Evolutionary conservation across 805 yeast genomes (phyloP).

Genomic region (Zygoascus flipseniorum): DNA sequence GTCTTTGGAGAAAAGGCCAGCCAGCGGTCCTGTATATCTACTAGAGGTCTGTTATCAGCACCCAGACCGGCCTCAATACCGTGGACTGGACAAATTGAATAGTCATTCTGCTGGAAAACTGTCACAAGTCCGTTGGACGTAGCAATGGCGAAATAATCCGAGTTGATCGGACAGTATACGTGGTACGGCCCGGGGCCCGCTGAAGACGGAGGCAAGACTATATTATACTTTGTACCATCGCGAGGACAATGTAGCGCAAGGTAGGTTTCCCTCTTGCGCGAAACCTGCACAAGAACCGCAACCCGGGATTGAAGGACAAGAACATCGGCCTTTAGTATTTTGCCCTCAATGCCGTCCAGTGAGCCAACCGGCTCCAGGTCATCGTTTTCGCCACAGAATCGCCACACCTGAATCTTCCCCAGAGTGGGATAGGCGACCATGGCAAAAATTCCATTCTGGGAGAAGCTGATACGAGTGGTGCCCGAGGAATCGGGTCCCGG

Average conservation of each 20-base stretch:
- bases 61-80: constrained; percentile 14
- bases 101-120: constrained; percentile 9
- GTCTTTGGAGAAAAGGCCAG: constrained; percentile 39
- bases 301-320: not conserved
- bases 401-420: constrained; percentile 13
- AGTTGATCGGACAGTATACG: constrained; percentile 4
- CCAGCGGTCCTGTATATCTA: constrained; percentile 44
- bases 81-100: constrained; percentile 9
- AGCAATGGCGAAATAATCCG: constrained; percentile 14
- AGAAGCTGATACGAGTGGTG: constrained; percentile 4
- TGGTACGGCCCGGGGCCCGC: constrained; percentile 11
- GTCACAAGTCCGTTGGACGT: constrained; percentile 17
- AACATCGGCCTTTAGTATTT: constrained; percentile 6
- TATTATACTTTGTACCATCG: constrained; percentile 5
- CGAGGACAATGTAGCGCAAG: constrained; percentile 7
- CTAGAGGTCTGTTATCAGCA: constrained; percentile 34
- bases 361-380: constrained; percentile 9
- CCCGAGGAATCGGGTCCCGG: not conserved
- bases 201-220: constrained; percentile 15
- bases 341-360: constrained; percentile 10
- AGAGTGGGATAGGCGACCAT: constrained; percentile 7
- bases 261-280: not conserved
- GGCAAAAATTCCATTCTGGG: constrained; percentile 3
- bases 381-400: not conserved
- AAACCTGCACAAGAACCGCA: constrained; percentile 5